Evolutionary conservation across 2,329 filamentous ascomycete genomes (phyloP), one percentile per base, ranked within the genome.

Genomic region (Penicillium sp.): DNA sequence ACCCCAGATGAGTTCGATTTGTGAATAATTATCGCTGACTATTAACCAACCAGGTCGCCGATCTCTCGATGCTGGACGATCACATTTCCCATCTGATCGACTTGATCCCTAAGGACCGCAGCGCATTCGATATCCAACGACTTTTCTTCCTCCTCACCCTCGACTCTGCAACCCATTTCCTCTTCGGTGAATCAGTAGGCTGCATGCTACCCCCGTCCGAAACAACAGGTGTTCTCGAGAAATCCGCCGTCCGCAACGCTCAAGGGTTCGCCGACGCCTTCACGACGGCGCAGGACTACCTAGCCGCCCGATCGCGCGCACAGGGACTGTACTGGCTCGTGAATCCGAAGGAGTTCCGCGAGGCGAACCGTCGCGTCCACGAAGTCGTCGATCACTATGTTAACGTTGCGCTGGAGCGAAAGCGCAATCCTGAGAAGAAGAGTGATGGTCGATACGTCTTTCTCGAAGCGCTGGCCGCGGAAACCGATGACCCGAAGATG

Each of bases 111-210:
- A 77, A 70, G 23, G 71, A 74, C 29, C 66, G 71, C 33, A 70
- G 64, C 9, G 61, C 83, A 8, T 78, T 95, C 33, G 86, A 95
- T 61, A 84, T 93, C 3, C 83, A 86, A 58, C 86, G 91, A 54
- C 77, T 96, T 36, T 88, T 96, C 74, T 95, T 91, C 76, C 81
- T 90, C 26, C 88, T 87, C 66, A 92, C 91, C 0, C 80, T 96
- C 14, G 92, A 97, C 73, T 87, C 90, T 3, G 86, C 90, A 2
- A 96, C 92, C 0, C 89, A 95, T 63, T 96, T 96, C 70, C 77
- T 97, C 23, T 83, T 96, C 1, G 92, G 92, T 3, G 80, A 86
- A 56, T 89, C 89, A 54, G 87, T 93, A 13, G 84, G 82, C 40
- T 85, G 81, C 57, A 71, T 77, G 65, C 52, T 68, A 6, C 62